Evolutionary conservation across 2,329 filamentous ascomycete species (phyloP), one percentile per base, ranked within the genome.

Genomic region (Pyrenophora teres): DNA sequence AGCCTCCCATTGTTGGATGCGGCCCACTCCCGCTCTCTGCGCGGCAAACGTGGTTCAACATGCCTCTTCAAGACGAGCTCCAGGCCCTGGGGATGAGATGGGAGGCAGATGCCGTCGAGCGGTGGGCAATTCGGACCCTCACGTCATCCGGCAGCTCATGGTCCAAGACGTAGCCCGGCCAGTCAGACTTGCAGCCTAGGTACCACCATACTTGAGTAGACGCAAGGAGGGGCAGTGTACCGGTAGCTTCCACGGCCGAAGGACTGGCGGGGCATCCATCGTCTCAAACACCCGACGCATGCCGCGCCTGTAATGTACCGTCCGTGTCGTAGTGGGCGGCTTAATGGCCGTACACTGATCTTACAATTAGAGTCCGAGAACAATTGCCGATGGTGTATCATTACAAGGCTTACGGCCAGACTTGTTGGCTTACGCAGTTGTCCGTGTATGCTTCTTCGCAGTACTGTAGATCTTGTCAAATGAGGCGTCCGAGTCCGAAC

Each of bases 21-120:
- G 59, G 47, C 50, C 61, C 61, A 57, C 57, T 50, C 39, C 57
- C 44, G 46, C 53, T 56, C 54, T 47, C 39, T 64, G 50, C 54
- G 57, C 59, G 46, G 51, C 39, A 56, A 84, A 85, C 42, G 78
- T 77, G 55, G 85, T 81, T 53, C 89, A 89, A 87, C 86, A 86
- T 67, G 87, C 84, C 58, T 78, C 94, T 61, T 78, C 87, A 83
- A 90, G 66, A 82, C 86, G 62, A 84, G 37, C 50, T 57, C 47
- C 55, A 51, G 58, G 43, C 50, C 47, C 38, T 51, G 45, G 47
- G 55, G 47, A 15, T 15, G 15, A 15, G 56, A 41, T 50, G 52
- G 54, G 45, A 51, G 46, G 39, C 46, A 53, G 50, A 47, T 52
- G 57, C 56, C 52, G 59, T 48, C 46, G 51, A 41, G 54, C 31